Conservation (phyloP, 352 stramenopile species). For the Pythium scleroteichum region DNA sequence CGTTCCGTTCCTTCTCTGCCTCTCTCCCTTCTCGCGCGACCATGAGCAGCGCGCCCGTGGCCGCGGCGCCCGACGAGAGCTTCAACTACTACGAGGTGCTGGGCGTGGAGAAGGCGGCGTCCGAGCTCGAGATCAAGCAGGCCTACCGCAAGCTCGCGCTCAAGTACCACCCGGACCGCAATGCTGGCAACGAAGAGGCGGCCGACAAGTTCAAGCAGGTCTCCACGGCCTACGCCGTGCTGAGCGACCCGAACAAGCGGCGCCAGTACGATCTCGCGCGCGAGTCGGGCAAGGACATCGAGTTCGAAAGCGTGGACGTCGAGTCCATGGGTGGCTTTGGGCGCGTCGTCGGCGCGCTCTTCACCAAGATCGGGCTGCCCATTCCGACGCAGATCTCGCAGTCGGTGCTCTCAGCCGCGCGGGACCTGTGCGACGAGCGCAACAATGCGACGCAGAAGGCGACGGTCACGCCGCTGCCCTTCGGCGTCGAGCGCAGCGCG, state of each 20-base stretch:
- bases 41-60: conserved; percentile 46
- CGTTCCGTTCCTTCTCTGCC: background rate
- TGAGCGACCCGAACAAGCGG: conserved; percentile 87
- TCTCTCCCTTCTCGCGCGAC: background rate
- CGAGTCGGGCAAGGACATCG: conserved; percentile 68
- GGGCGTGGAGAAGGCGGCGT: conserved; percentile 86
- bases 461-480: conserved; percentile 63
- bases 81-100: conserved; percentile 89
- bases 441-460: conserved; percentile 64
- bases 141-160: conserved; percentile 89
- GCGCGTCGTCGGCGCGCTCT: conserved; percentile 81
- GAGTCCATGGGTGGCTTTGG: conserved; percentile 85
- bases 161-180: conserved; percentile 90
- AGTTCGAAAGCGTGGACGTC: conserved; percentile 84
- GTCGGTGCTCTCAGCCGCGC: conserved; percentile 73
- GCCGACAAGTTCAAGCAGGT: conserved; percentile 86
- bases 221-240: conserved; percentile 81
- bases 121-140: conserved; percentile 89
- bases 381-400: conserved; percentile 89
- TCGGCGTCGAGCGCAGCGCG: conserved; percentile 67
- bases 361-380: conserved; percentile 88
- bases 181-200: conserved; percentile 73
- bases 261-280: conserved; percentile 83
- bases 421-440: conserved; percentile 74
- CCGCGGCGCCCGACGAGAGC: conserved; percentile 50